These are phyloP conservation scores for Halophytophthora polymorphica DNA, from an alignment of 352 stramenopile species.

Conservation along the genomic window DNA sequence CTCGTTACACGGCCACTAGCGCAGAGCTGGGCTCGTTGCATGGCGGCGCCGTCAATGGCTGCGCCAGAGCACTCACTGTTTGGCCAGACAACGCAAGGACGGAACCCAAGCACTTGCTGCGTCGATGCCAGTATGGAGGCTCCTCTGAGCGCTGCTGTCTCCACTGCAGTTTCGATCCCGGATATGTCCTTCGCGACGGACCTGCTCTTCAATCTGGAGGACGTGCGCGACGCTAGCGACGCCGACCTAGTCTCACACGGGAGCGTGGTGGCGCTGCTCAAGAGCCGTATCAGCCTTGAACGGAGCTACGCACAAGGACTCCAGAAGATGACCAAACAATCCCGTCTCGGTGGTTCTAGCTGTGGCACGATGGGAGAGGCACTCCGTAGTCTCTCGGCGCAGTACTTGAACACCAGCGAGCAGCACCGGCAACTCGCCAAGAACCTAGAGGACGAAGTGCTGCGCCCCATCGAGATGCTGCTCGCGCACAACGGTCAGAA, in stretches of 20 bases:
- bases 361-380: conserved; percentile 53
- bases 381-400: conserved; percentile 52
- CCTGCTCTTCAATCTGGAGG: conserved; percentile 76
- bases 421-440: conserved; percentile 70
- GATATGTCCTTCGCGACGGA: conserved; percentile 70
- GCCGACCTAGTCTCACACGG: conserved; percentile 48
- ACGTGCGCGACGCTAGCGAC: conserved; percentile 46
- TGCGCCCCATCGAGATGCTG: conserved; percentile 64
- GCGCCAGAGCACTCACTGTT: too few relatives aligned
- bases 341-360: conserved; percentile 55
- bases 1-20: too few relatives aligned
- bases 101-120: neutral
- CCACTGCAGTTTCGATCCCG: conserved; percentile 4
- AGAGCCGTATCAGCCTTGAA: conserved; percentile 69
- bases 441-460: conserved; percentile 76
- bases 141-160: neutral
- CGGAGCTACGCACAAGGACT: conserved; percentile 70
- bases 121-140: neutral
- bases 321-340: conserved; percentile 53
- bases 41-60: too few relatives aligned
- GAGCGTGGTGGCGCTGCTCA: conserved; percentile 63
- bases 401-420: conserved; percentile 83
- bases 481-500: conserved; percentile 53
- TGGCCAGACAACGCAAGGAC: too few relatives aligned
- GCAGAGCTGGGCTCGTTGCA: too few relatives aligned